Conservation (phyloP, 192 early-diverging fungal species). For the Podila epicladia region DNA sequence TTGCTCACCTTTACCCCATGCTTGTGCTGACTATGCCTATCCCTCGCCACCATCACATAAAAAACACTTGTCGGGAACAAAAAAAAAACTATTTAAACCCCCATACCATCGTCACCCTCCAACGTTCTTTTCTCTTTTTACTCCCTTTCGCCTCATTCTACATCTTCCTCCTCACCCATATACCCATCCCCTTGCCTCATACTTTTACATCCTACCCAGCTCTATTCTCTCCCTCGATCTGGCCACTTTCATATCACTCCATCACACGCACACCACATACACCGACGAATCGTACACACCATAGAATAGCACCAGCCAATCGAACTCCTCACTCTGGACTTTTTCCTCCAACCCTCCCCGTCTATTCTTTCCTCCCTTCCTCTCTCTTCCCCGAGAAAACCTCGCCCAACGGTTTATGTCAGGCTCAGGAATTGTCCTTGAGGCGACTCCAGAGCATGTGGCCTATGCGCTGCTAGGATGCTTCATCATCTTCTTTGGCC, state of each 20-base stretch:
- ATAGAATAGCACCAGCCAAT: too few relatives aligned
- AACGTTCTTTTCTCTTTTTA: background rate
- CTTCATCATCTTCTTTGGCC: slow-evolving; percentile 73
- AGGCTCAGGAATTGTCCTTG: slow-evolving; percentile 10
- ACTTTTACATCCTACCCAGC: background rate
- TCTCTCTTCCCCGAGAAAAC: background rate
- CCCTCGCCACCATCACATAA: too few relatives aligned
- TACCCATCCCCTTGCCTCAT: background rate
- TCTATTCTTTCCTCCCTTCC: background rate
- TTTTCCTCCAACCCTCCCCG: background rate
- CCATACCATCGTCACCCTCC: background rate
- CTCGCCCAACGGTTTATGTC: slow-evolving; percentile 12
- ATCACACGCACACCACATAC: background rate
- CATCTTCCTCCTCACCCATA: slow-evolving; percentile 5
- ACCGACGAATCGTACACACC: too few relatives aligned
- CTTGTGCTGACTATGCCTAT: too few relatives aligned
- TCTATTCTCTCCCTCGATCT: background rate
- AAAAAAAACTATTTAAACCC: too few relatives aligned
- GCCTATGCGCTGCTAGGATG: slow-evolving; percentile 69
- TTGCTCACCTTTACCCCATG: background rate
- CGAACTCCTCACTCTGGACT: too few relatives aligned
- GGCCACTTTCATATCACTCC: background rate
- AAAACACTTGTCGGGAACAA: too few relatives aligned
- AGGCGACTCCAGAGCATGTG: slow-evolving; percentile 40
- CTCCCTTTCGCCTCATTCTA: background rate